A percentile compares a stretch with the other conserved stretches of the same genome.
phyloP scores from a whole-genome alignment of 2,329 filamentous ascomycete genomes.

The Daldinia eschscholtzii region DNA sequence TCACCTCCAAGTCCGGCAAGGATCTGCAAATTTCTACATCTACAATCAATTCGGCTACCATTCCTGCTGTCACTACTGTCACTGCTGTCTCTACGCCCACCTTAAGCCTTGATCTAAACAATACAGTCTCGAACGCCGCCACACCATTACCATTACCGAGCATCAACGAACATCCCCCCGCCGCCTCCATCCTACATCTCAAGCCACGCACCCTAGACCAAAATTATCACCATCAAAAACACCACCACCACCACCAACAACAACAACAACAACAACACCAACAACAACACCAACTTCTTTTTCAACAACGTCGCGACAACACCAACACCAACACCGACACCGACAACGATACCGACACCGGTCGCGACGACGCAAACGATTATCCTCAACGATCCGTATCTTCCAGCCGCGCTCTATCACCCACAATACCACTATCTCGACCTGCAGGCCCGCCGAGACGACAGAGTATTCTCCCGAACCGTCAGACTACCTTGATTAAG shows the following conservation, averaged over 20 bases:
- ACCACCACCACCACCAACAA: background rate
- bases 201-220: conserved; percentile 39
- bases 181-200: conserved; percentile 38
- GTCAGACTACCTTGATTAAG: conserved; percentile 63
- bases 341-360: background rate
- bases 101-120: conserved; percentile 21
- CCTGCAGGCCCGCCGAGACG: conserved; percentile 52
- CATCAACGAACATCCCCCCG: conserved; percentile 52
- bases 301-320: conserved; percentile 13
- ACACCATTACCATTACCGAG: conserved; percentile 52
- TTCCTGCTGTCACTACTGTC: conserved; percentile 27
- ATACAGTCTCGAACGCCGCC: conserved; percentile 7
- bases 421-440: conserved; percentile 46
- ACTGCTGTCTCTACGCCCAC: conserved; percentile 25
- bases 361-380: conserved; percentile 37
- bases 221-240: conserved; percentile 14
- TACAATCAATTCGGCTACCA: conserved; percentile 39
- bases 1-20: conserved; percentile 47
- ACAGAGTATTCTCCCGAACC: conserved; percentile 61
- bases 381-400: conserved; percentile 34
- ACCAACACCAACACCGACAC: background rate
- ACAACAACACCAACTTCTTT: background rate
- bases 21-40: conserved; percentile 53
- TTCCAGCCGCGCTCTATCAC: conserved; percentile 31
- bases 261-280: background rate